Conservation (phyloP, 768 basidiomycete genomes). For the Basidioascus undulatus region DNA sequence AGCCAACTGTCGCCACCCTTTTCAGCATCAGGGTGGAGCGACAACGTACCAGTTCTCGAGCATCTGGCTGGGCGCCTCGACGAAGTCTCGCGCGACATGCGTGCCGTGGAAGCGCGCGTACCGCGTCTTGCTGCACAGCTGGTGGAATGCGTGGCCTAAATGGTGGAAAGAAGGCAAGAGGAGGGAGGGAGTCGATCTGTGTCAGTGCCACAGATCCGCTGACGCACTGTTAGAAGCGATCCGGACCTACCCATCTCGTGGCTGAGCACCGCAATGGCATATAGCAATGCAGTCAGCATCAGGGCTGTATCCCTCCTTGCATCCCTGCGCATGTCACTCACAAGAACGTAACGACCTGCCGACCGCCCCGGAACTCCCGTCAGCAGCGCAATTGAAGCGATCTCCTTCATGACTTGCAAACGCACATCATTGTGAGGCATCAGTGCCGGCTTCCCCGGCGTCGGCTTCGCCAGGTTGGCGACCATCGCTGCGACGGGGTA, state of each 20-base stretch:
- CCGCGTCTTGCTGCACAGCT: slow-evolving; percentile 39
- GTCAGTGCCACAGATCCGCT: too few relatives aligned
- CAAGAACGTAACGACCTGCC: slow-evolving; percentile 80
- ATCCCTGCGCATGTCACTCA: too few relatives aligned
- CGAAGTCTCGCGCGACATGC: slow-evolving; percentile 16
- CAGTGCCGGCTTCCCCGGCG: slow-evolving; percentile 50
- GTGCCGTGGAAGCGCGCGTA: slow-evolving; percentile 54
- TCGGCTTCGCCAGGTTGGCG: slow-evolving; percentile 68
- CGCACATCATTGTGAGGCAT: slow-evolving; percentile 24
- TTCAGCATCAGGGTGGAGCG: slow-evolving; percentile 4
- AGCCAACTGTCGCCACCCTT: too few relatives aligned
- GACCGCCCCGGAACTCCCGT: slow-evolving; percentile 28
- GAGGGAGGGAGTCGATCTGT: too few relatives aligned
- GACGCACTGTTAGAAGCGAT: too few relatives aligned
- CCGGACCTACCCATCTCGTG: slow-evolving; percentile 29
- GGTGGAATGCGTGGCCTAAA: slow-evolving; percentile 31
- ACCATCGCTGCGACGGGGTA: slow-evolving; percentile 71
- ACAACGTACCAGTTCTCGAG: slow-evolving; percentile 64
- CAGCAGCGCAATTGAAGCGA: not conserved
- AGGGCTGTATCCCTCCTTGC: too few relatives aligned
- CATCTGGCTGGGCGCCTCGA: slow-evolving; percentile 81
- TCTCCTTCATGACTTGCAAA: too few relatives aligned
- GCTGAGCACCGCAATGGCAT: too few relatives aligned
- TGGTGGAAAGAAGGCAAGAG: too few relatives aligned
- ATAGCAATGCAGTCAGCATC: too few relatives aligned